These are phyloP conservation scores for Tillandsia leiboldiana DNA, from an alignment of 176 grass and related monocot species.

Conservation along the genomic window DNA sequence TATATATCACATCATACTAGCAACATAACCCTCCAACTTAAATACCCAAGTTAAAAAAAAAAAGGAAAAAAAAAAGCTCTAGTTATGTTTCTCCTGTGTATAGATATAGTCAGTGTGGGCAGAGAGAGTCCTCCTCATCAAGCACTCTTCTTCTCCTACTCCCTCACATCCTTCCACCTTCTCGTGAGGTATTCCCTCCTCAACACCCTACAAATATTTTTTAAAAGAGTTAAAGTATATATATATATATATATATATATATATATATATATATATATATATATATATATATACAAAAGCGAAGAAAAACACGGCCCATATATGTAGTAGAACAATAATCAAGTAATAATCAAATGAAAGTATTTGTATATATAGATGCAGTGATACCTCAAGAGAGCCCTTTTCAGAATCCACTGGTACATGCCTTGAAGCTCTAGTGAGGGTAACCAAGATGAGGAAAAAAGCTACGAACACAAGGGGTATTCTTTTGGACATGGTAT, in stretches of 20 bases:
- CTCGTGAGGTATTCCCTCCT: conserved; percentile 2
- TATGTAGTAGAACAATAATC: not conserved
- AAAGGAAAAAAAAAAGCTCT: not conserved
- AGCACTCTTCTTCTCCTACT: conserved; percentile 12
- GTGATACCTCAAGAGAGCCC: conserved; percentile 13
- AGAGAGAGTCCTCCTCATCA: conserved; percentile 12
- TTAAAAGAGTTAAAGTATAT: not conserved
- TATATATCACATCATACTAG: not conserved
- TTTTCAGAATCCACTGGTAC: conserved; percentile 10
- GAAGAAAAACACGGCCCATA: no score
- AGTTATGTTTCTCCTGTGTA: conserved; percentile 22
- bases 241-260: not conserved
- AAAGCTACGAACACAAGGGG: conserved; percentile 11
- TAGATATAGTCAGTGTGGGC: conserved; percentile 13
- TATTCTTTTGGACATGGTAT: conserved; percentile 17
- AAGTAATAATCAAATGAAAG: not conserved
- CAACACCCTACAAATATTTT: conserved; percentile 8
- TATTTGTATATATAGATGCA: not conserved
- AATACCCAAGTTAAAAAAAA: not conserved
- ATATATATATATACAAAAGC: not conserved
- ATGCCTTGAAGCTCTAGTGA: conserved; percentile 16
- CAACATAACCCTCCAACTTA: not conserved
- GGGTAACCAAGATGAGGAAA: conserved; percentile 16
- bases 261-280: not conserved
- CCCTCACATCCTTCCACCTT: conserved; percentile 14